Percentiles rank a stretch among this genome's conserved stretches.
phyloP scores from a whole-genome alignment of 495 filamentous ascomycete species.

The Aspergillus steynii region DNA sequence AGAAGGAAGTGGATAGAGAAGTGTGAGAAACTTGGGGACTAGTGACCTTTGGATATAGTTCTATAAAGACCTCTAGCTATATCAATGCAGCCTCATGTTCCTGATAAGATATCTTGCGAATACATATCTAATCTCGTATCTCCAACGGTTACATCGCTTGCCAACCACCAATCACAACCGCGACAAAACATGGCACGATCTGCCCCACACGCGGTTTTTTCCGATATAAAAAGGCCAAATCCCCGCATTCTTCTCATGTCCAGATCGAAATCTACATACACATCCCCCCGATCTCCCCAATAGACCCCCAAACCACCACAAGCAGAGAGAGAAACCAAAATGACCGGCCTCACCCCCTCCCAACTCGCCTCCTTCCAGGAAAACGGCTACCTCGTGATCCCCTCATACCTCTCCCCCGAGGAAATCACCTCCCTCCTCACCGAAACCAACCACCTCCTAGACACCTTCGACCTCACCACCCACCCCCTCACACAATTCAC shows the following conservation, averaged over 20 bases:
- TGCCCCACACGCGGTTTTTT: not conserved
- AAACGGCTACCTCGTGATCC: constrained; percentile 90
- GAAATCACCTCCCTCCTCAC: constrained; percentile 68
- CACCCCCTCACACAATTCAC: constrained; percentile 94
- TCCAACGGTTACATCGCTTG: no score
- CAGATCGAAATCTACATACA: no score
- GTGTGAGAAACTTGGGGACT: no score
- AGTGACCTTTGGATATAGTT: no score
- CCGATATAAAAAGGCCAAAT: not conserved
- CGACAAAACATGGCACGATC: no score
- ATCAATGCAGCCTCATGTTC: no score
- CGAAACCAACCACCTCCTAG: constrained; percentile 73
- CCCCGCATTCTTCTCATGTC: not conserved
- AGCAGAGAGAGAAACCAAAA: constrained; percentile 13
- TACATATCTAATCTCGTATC: no score
- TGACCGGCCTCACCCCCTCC: constrained; percentile 62
- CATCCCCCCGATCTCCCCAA: not conserved
- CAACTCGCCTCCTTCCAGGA: constrained; percentile 72
- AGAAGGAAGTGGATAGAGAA: not conserved
- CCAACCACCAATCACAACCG: no score
- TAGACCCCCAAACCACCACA: not conserved
- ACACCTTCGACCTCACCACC: constrained; percentile 68
- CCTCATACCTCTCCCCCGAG: constrained; percentile 64
- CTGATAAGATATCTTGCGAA: no score
- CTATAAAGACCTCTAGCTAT: no score